These are phyloP conservation scores for Leptodontidium sp. DNA, from an alignment of 2,329 filamentous ascomycete genomes.

Conservation along the genomic window DNA sequence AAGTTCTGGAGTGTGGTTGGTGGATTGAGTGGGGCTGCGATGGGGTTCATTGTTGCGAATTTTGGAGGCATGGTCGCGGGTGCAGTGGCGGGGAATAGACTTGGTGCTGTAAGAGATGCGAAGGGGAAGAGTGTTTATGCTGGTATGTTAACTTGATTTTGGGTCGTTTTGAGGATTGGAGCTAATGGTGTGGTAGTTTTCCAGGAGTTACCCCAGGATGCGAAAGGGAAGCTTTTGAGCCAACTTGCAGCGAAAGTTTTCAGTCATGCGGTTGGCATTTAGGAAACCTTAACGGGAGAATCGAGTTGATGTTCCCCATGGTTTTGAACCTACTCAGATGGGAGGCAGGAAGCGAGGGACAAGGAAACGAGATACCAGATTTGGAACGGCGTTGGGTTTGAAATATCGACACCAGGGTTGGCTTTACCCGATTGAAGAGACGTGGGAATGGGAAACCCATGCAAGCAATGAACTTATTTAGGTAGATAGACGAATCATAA, in stretches of 20 bases:
- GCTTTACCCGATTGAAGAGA: neutral
- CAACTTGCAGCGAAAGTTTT: conserved; percentile 89
- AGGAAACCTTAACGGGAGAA: neutral
- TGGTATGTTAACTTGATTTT: conserved; percentile 55
- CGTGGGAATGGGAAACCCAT: neutral
- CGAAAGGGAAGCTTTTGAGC: conserved; percentile 81
- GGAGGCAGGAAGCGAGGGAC: neutral
- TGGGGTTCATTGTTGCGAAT: conserved; percentile 96
- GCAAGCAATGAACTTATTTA: neutral
- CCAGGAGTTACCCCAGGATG: conserved; percentile 80
- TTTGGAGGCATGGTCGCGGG: conserved; percentile 89
- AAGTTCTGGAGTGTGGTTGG: conserved; percentile 90
- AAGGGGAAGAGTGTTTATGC: conserved; percentile 95
- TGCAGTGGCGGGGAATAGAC: conserved; percentile 87
- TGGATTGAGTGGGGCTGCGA: conserved; percentile 83
- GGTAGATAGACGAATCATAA: conserved; percentile 4
- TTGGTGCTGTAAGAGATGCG: conserved; percentile 89
- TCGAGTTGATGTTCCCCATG: no score
- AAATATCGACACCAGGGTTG: neutral
- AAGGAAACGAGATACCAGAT: conserved; percentile 6
- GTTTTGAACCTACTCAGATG: no score
- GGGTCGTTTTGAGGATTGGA: conserved; percentile 50
- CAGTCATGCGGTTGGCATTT: conserved; percentile 72
- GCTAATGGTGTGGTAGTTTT: conserved; percentile 48
- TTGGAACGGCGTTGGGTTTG: neutral